These are phyloP conservation scores for Penicillium canescens DNA, from an alignment of 495 filamentous ascomycete genomes.

Conservation along the genomic window DNA sequence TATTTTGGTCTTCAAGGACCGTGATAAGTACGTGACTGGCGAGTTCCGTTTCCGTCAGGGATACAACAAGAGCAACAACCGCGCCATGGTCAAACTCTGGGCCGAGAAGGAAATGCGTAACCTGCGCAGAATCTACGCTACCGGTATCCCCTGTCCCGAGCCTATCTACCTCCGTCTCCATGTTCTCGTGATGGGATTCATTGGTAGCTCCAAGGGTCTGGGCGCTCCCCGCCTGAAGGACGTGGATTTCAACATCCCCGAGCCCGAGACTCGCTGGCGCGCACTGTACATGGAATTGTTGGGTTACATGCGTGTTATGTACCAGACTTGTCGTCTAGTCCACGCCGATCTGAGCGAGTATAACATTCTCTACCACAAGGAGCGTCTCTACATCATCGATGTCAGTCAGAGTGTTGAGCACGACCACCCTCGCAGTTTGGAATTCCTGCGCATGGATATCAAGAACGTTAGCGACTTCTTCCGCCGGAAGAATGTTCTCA, in stretches of 20 bases:
- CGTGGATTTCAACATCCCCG: conserved; percentile 58
- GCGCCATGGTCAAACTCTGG: conserved; percentile 97
- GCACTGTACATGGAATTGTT: conserved; percentile 79
- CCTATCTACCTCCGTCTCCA: conserved; percentile 84
- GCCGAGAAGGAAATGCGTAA: conserved; percentile 98
- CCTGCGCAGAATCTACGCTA: conserved; percentile 73
- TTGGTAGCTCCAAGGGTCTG: conserved; percentile 84
- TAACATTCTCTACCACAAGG: conserved; percentile 87
- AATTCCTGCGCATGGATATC: conserved; percentile 96
- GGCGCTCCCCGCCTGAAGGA: conserved; percentile 83
- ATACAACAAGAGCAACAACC: conserved; percentile 87
- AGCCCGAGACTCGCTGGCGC: conserved; percentile 65
- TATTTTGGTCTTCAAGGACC: conserved; percentile 95
- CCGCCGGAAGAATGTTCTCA: conserved; percentile 76
- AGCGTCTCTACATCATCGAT: conserved; percentile 88
- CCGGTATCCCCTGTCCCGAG: conserved; percentile 88
- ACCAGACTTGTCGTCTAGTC: conserved; percentile 84
- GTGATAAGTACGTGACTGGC: conserved; percentile 90
- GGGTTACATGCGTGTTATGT: conserved; percentile 87
- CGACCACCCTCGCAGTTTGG: conserved; percentile 85
- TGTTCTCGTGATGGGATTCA: conserved; percentile 89
- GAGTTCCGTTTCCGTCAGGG: conserved; percentile 82
- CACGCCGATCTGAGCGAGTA: conserved; percentile 98
- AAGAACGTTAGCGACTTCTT: conserved; percentile 96
- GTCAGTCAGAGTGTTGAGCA: conserved; percentile 97